Evolutionary conservation across 1,284 basidiomycete genomes (phyloP).

Genomic region (Gymnopus androsaceus): DNA sequence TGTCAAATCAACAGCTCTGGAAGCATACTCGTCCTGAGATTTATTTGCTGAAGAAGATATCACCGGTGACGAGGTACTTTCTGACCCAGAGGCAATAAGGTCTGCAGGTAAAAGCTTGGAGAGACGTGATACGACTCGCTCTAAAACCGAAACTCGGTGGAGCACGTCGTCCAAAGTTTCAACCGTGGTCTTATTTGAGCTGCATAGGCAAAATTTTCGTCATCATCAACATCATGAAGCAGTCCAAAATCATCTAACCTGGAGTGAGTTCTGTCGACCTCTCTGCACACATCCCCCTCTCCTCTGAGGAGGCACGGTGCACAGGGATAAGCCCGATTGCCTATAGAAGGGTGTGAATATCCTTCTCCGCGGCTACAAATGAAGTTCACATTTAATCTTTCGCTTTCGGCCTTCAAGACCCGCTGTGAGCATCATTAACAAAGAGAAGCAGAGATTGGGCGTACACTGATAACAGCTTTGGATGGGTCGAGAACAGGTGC

Average conservation of each 20-base stretch:
- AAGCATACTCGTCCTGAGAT: not conserved
- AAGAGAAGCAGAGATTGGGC: not conserved
- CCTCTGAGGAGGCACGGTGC: constrained; percentile 22
- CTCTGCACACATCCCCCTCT: constrained; percentile 20
- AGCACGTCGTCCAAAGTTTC: constrained; percentile 19
- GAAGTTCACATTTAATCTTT: constrained; percentile 22
- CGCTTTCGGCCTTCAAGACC: constrained; percentile 18
- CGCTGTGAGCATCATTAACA: not conserved
- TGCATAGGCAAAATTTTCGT: not conserved
- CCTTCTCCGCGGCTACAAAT: not conserved
- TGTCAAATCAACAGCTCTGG: not conserved
- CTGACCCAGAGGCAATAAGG: not conserved
- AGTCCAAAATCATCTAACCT: constrained; percentile 12
- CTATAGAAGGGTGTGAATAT: constrained; percentile 4
- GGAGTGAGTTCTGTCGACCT: constrained; percentile 18
- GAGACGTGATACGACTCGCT: constrained; percentile 17
- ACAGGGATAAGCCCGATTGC: constrained; percentile 22
- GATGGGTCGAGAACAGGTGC: constrained; percentile 19
- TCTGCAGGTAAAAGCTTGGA: constrained; percentile 15
- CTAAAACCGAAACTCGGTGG: constrained; percentile 17
- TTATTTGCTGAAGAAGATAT: not conserved
- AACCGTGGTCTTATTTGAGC: constrained; percentile 9
- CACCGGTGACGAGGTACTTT: not conserved
- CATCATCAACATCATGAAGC: not conserved
- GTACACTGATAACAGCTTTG: constrained; percentile 23